Evolutionary conservation across 2,329 filamentous ascomycete genomes (phyloP).

Genomic region (Talaromyces sp.): DNA sequence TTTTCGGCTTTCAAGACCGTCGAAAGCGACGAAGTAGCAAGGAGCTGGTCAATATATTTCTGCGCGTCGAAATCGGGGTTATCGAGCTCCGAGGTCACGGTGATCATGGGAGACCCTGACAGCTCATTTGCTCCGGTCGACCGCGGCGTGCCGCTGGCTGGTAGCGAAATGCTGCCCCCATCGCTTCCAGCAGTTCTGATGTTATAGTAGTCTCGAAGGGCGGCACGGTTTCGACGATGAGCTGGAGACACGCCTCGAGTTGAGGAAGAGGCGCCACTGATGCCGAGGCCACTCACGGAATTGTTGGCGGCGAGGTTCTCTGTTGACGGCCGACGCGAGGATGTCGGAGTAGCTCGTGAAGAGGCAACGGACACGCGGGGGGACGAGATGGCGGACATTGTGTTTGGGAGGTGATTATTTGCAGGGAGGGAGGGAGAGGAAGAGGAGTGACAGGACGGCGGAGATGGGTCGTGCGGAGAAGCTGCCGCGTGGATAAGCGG

Average conservation of each 20-base stretch:
- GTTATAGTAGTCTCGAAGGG: slow-evolving; percentile 92
- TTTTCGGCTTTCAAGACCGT: slow-evolving; percentile 42
- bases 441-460: not conserved
- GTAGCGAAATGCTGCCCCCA: slow-evolving; percentile 22
- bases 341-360: slow-evolving; percentile 61
- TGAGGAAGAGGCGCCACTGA: slow-evolving; percentile 29
- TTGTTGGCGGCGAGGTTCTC: slow-evolving; percentile 48
- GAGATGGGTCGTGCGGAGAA: not conserved
- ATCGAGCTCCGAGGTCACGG: slow-evolving; percentile 61
- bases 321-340: slow-evolving; percentile 69
- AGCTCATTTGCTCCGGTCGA: slow-evolving; percentile 40
- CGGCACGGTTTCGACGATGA: slow-evolving; percentile 67
- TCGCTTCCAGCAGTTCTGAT: slow-evolving; percentile 52
- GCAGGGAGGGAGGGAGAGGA: not conserved
- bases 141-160: slow-evolving; percentile 32
- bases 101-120: slow-evolving; percentile 22
- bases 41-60: slow-evolving; percentile 43
- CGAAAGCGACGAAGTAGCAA: slow-evolving; percentile 36
- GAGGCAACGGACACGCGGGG: slow-evolving; percentile 55
- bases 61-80: slow-evolving; percentile 64
- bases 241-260: slow-evolving; percentile 38
- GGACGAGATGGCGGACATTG: slow-evolving; percentile 55
- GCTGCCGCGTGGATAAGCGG: not conserved
- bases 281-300: slow-evolving; percentile 50
- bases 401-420: not conserved